Evolutionary conservation across 2,329 filamentous ascomycete genomes (phyloP), one percentile per base, ranked within the genome.

Genomic region (Malbranchea zuffiana): DNA sequence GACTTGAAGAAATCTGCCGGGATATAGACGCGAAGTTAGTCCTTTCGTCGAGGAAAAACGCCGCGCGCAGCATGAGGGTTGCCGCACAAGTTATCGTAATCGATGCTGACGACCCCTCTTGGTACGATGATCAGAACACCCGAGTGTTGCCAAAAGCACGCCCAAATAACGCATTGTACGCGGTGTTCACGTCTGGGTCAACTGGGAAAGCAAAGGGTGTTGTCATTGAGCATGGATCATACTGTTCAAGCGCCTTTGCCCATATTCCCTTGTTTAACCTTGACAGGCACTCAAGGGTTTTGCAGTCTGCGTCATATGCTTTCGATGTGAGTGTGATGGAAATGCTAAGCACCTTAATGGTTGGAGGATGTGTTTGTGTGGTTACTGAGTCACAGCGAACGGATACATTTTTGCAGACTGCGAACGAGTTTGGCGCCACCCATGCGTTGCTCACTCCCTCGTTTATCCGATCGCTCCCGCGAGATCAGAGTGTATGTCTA

Each of bases 301-400:
- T 93, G 1, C 85, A 93, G 52, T 92, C 92, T 54, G 85, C 85
- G 3, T 78, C 83, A 3, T 82, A 84, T 1, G 90, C 83, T 0
- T 93, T 93, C 52, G 85, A 93, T 56, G 84, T 92, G 3, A 88
- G 82, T 0, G 76, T 92, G 3, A 90, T 90, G 55, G 85, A 93
- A 54, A 85, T 87, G 4, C 90, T 92, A 6, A 37, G 28, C 3
- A 32, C 41, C 6, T 32, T 48, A 8, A 30, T 29, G n/a, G 12
- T 28, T 16, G 64, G 65, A 28, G 65, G 63, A 5, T 61, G 57
- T 19, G 46, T 67, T 11, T 67, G 63, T 42, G 57, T 66, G 3
- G 62, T 61, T 1, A 57, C 57, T 38, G 46, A 61, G 45, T 39
- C 55, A 37, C 56, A 63, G 38, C 55, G 63, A 3, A 56, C 62